A percentile compares a stretch with the other conserved stretches of the same genome.
Evolutionary conservation across 352 stramenopile species (phyloP).

Genomic region (Saprolegnia parasitica): DNA sequence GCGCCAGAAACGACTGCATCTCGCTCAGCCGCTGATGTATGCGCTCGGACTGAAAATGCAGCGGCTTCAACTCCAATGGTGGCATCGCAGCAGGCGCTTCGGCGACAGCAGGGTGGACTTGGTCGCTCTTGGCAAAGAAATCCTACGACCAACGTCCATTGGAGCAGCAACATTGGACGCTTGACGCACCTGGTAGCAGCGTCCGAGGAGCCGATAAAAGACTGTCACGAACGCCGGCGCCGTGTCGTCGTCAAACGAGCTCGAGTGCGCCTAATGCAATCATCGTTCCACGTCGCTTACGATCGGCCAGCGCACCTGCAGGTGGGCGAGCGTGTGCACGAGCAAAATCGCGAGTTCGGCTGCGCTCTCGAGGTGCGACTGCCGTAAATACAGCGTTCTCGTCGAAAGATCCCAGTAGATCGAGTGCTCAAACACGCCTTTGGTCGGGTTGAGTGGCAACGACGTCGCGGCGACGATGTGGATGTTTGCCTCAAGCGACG

Average conservation of each 20-base stretch:
- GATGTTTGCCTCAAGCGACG: not conserved
- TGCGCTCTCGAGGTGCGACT: constrained; percentile 17
- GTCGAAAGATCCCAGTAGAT: not conserved
- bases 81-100: constrained; percentile 36
- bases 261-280: not conserved
- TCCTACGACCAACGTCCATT: not conserved
- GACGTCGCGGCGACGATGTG: not conserved
- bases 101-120: not conserved
- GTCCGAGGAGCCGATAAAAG: constrained; percentile 49
- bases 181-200: constrained; percentile 45
- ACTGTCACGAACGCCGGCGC: constrained; percentile 46
- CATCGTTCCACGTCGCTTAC: not conserved
- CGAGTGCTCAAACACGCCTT: constrained; percentile 14
- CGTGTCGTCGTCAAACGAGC: constrained; percentile 37
- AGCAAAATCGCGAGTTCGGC: constrained; percentile 45
- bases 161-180: not conserved
- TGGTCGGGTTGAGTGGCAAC: not conserved
- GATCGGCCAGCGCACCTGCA: constrained; percentile 32
- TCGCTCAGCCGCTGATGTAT: constrained; percentile 7
- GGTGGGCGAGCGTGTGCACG: constrained; percentile 42
- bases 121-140: constrained; percentile 10
- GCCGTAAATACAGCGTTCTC: constrained; percentile 13
- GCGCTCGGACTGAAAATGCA: constrained; percentile 4
- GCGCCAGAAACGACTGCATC: constrained; percentile 22
- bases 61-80: constrained; percentile 16